Percentiles rank a stretch among this genome's conserved stretches.
Conservation (phyloP, 345 rosid genomes). For the Balakata baccata region DNA sequence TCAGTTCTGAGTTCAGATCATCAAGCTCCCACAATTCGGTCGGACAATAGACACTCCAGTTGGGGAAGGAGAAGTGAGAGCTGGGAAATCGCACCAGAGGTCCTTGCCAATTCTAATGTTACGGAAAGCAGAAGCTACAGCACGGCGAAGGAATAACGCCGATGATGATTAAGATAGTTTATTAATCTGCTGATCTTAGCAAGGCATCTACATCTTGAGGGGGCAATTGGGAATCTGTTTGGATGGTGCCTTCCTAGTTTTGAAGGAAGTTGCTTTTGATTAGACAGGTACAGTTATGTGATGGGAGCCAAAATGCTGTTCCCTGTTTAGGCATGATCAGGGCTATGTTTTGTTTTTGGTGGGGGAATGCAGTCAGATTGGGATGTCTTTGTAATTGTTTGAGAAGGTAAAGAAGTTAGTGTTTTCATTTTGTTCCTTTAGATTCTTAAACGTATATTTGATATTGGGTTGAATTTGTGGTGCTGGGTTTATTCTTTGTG, state of each 20-base stretch:
- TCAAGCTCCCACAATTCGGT: slow-evolving; percentile 61
- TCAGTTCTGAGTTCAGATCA: slow-evolving; percentile 48
- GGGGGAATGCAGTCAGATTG: slow-evolving; percentile 7
- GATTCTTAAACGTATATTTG: slow-evolving; percentile 16
- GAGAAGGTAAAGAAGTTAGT: slow-evolving; percentile 26
- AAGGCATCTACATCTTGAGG: slow-evolving; percentile 1
- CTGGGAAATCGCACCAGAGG: slow-evolving; percentile 67
- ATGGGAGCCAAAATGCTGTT: slow-evolving; percentile 18
- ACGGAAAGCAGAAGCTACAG: slow-evolving; percentile 50
- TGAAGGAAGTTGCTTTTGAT: slow-evolving; percentile 17
- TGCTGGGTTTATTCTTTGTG: slow-evolving; percentile 41
- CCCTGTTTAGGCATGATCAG: slow-evolving; percentile 16
- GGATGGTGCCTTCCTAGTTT: slow-evolving; percentile 19
- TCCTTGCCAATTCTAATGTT: slow-evolving; percentile 44
- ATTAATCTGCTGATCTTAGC: slow-evolving; percentile 16
- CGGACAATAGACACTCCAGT: slow-evolving; percentile 70
- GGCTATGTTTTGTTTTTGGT: slow-evolving; percentile 13
- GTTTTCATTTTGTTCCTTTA: slow-evolving; percentile 4
- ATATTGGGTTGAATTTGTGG: slow-evolving; percentile 26
- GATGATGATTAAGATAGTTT: slow-evolving; percentile 22
- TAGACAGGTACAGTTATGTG: slow-evolving; percentile 11
- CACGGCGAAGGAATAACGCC: slow-evolving; percentile 41
- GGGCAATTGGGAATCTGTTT: slow-evolving; percentile 10
- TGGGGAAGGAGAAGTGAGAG: slow-evolving; percentile 82
- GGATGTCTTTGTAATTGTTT: slow-evolving; percentile 39